Percentiles rank a stretch among this genome's conserved stretches.
Conservation (phyloP, 2,329 filamentous ascomycete genomes). For the Diaporthe helianthi region DNA sequence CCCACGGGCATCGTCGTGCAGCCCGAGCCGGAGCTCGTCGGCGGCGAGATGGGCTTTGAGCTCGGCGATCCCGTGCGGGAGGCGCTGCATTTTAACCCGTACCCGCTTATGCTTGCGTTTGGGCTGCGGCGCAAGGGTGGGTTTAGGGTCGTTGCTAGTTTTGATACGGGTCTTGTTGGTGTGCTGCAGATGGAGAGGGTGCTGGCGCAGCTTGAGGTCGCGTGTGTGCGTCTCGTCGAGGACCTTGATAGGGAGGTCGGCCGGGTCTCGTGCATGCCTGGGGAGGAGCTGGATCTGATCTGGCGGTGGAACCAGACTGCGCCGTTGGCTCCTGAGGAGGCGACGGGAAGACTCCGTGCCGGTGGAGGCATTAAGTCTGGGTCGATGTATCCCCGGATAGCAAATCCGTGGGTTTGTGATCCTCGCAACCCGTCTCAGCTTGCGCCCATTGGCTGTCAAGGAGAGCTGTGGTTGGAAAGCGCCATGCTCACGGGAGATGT, state of each 20-base stretch:
- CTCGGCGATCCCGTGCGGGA: conserved; percentile 33
- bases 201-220: conserved; percentile 45
- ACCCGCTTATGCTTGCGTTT: conserved; percentile 56
- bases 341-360: conserved; percentile 37
- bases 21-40: conserved; percentile 39
- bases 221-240: conserved; percentile 37
- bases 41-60: conserved; percentile 36
- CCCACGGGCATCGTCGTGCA: conserved; percentile 47
- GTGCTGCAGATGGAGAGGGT: conserved; percentile 47
- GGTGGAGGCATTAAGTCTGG: conserved; percentile 37
- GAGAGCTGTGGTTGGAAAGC: conserved; percentile 51
- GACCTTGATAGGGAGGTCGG: conserved; percentile 39
- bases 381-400: conserved; percentile 46
- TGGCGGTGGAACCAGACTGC: conserved; percentile 50
- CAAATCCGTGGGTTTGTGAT: conserved; percentile 43
- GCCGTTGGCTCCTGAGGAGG: conserved; percentile 44
- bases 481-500: conserved; percentile 40
- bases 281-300: conserved; percentile 48
- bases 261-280: conserved; percentile 48
- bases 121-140: conserved; percentile 49
- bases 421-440: conserved; percentile 44
- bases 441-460: conserved; percentile 48
- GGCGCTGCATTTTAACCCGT: conserved; percentile 52
- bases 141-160: conserved; percentile 52
- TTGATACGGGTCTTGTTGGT: conserved; percentile 48